Evolutionary conservation across 768 basidiomycete species (phyloP).

Genomic region (Amanita subjunquillea): DNA sequence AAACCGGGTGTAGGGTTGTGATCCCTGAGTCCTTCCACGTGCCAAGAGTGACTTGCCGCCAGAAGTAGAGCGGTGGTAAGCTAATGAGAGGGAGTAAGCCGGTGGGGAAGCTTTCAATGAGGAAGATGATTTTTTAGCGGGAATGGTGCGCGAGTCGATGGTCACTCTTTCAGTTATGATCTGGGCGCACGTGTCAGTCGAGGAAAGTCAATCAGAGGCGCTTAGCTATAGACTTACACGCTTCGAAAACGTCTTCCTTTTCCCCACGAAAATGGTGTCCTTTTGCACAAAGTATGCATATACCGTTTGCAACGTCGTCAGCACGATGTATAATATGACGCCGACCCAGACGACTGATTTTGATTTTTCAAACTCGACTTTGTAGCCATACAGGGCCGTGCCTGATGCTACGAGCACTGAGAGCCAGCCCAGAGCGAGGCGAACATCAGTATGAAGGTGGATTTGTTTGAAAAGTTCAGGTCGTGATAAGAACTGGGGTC

Average conservation of each 20-base stretch:
- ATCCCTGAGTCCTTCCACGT: conserved; percentile 50
- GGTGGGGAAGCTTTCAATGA: conserved; percentile 31
- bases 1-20: conserved; percentile 56
- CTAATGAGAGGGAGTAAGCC: conserved; percentile 54
- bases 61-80: conserved; percentile 72
- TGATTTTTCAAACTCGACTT: conserved; percentile 80
- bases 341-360: conserved; percentile 76
- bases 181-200: conserved; percentile 34
- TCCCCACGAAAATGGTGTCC: conserved; percentile 78
- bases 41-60: conserved; percentile 80
- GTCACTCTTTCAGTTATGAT: conserved; percentile 89
- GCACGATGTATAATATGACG: conserved; percentile 55
- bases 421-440: conserved; percentile 79
- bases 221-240: conserved; percentile 37
- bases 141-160: conserved; percentile 57
- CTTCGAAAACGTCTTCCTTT: conserved; percentile 83
- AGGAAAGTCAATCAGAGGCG: background rate
- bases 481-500: conserved; percentile 65
- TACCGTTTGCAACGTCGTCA: conserved; percentile 63
- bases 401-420: conserved; percentile 74
- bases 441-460: conserved; percentile 81
- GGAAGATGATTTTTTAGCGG: conserved; percentile 30
- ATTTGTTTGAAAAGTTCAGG: conserved; percentile 82
- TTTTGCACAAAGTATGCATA: conserved; percentile 86
- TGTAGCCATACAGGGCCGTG: conserved; percentile 80